Evolutionary conservation across 164 flowering plant genomes (phyloP), one percentile per base, ranked within the genome.

Genomic region (Platanus orientalis): DNA sequence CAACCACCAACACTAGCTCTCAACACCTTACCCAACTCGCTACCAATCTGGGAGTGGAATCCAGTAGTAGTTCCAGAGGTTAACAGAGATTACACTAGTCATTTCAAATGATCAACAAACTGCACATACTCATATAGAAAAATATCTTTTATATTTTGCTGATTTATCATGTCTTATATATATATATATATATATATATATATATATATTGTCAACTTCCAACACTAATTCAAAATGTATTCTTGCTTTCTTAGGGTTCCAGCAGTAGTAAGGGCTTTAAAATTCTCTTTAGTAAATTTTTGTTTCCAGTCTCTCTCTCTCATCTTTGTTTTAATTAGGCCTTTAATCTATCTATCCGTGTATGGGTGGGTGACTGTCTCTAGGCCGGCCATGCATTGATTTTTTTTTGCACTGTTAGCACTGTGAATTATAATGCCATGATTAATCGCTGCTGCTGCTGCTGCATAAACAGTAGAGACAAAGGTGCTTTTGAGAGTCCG

Each of bases 1-100:
- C 74, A 70, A 51, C 54, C n/a, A n/a, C 66, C 49, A 16, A 50
- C 64, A 2, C 53, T 72, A 34, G 24, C 68, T 1, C 64, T 74
- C 60, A 76, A 57, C 72, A 47, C 63, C 20, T 34, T 53, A 3
- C 64, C 78, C 7, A 47, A 51, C 56, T 60, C 71, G 1, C n/a
- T 16, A 17, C 55, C 73, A 40, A 63, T 86, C 26, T 86, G 95
- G 95, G 89, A 84, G 51, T 88, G 89, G 91, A 86, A 80, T 69
- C 74, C 81, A 27, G 69, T 80, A n/a, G n/a, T n/a, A n/a, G n/a
- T n/a, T 51, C 76, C 83, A 2, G 87, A 77, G 19, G 65, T 78
- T 29, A 66, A 50, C 63, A 75, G 74, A 69, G 88, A 83, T 54
- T 75, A 65, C 76, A 60, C 28, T 27, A 62, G 32, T 62, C 74